These are phyloP conservation scores for Phytophthora sp. DNA, from an alignment of 352 stramenopile genomes.

Conservation along the genomic window DNA sequence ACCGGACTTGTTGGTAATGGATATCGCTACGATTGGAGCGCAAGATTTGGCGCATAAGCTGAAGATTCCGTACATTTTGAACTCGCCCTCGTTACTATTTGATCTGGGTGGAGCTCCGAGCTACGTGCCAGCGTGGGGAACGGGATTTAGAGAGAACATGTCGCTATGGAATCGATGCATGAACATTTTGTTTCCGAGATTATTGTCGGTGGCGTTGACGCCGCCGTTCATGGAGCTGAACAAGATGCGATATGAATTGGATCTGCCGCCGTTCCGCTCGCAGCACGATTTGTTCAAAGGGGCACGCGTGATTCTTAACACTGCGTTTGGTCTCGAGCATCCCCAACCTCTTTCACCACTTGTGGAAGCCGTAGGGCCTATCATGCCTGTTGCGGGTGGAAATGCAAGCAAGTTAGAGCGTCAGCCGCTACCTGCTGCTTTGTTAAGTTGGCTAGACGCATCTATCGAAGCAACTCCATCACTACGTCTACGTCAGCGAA, in stretches of 20 bases:
- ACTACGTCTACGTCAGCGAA: slow-evolving; percentile 35
- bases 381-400: slow-evolving; percentile 55
- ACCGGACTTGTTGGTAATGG: slow-evolving; percentile 77
- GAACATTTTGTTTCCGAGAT: slow-evolving; percentile 88
- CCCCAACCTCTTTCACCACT: slow-evolving; percentile 77
- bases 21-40: slow-evolving; percentile 83
- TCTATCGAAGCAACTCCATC: slow-evolving; percentile 20
- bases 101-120: slow-evolving; percentile 71
- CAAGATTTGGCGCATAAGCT: slow-evolving; percentile 85
- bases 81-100: slow-evolving; percentile 89
- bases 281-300: slow-evolving; percentile 91
- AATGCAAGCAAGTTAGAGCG: slow-evolving; percentile 41
- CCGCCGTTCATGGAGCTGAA: slow-evolving; percentile 90
- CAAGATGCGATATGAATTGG: slow-evolving; percentile 82
- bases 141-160: slow-evolving; percentile 82
- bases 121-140: slow-evolving; percentile 87
- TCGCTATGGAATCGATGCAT: slow-evolving; percentile 90
- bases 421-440: slow-evolving; percentile 30
- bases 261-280: slow-evolving; percentile 73
- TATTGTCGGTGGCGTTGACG: slow-evolving; percentile 87
- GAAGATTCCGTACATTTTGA: slow-evolving; percentile 75
- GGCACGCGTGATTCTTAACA: slow-evolving; percentile 86
- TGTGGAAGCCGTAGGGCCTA: slow-evolving; percentile 76
- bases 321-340: slow-evolving; percentile 88
- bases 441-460: slow-evolving; percentile 51